phyloP scores from a whole-genome alignment of 169 alveolate species.

The Cryptosporidium ubiquitum region DNA sequence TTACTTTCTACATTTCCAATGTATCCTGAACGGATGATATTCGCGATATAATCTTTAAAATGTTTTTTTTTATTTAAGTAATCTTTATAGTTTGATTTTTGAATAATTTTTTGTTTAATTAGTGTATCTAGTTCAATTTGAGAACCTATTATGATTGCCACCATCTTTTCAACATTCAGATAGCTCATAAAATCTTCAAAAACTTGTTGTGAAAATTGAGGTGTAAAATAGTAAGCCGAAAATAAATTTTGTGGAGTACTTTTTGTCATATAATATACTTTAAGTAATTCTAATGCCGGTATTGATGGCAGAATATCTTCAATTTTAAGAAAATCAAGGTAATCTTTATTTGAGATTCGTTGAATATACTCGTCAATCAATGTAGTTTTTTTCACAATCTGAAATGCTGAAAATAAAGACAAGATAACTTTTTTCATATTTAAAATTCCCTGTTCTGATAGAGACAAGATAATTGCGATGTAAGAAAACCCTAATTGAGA shows the following conservation, averaged over 20 bases:
- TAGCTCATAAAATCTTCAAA: constrained; percentile 15
- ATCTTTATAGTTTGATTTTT: background rate
- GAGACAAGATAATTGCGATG: background rate
- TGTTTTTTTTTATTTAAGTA: background rate
- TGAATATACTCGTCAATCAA: constrained; percentile 24
- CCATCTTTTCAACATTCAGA: constrained; percentile 15
- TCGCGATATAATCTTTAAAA: background rate
- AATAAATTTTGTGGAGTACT: constrained; percentile 5
- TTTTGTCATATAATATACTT: background rate
- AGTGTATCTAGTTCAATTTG: background rate
- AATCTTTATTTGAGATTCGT: background rate
- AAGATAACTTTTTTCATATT: background rate
- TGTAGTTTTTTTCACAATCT: background rate
- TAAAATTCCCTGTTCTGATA: constrained; percentile 8
- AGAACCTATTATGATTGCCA: background rate
- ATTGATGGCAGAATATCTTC: constrained; percentile 9
- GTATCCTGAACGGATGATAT: background rate
- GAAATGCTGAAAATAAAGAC: background rate
- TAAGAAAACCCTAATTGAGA: constrained; percentile 38
- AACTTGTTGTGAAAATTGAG: background rate
- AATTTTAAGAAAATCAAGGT: background rate
- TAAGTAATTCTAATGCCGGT: constrained; percentile 10
- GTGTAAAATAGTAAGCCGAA: background rate
- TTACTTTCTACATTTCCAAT: background rate
- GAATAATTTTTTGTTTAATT: background rate